A percentile compares a stretch with the other conserved stretches of the same genome.
These are phyloP conservation scores for Populus euphratica DNA, from an alignment of 345 rosid genomes.

Conservation along the genomic window DNA sequence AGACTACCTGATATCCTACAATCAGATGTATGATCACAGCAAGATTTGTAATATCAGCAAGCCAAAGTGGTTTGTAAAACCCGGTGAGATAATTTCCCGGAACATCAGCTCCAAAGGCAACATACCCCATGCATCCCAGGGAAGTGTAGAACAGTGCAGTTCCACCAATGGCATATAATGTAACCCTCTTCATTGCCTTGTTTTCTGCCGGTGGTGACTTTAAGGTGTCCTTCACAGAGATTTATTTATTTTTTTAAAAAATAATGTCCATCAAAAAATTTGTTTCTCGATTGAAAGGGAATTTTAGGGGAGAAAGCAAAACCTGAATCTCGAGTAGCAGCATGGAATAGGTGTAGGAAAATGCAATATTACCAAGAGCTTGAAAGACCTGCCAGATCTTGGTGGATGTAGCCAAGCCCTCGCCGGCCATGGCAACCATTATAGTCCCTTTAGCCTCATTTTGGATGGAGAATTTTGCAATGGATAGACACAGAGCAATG, in stretches of 20 bases:
- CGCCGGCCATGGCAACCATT: background rate
- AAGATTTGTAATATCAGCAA: constrained; percentile 31
- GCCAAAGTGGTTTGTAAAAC: constrained; percentile 31
- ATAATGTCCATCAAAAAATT: background rate
- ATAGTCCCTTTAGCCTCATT: background rate
- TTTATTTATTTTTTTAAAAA: background rate
- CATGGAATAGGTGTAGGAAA: constrained; percentile 37
- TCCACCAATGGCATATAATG: constrained; percentile 11
- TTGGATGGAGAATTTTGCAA: background rate
- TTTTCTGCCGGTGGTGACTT: constrained; percentile 36
- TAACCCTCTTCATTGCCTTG: constrained; percentile 31
- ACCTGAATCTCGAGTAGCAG: constrained; percentile 27
- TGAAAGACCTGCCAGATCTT: constrained; percentile 41
- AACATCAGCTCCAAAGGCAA: constrained; percentile 33
- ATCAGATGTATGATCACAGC: constrained; percentile 30
- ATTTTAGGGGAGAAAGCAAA: background rate
- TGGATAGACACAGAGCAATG: constrained; percentile 9
- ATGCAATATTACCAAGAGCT: constrained; percentile 50
- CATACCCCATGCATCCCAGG: constrained; percentile 31
- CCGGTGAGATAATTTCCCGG: constrained; percentile 37
- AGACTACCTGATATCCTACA: constrained; percentile 36
- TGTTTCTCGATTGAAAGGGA: too few relatives aligned
- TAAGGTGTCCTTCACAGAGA: constrained; percentile 26
- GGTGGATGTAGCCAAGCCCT: constrained; percentile 7
- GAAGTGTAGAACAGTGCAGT: constrained; percentile 29